Evolutionary conservation across 2,329 filamentous ascomycete genomes (phyloP), one percentile per base, ranked within the genome.

Genomic region (Aureobasidium leucospermi): DNA sequence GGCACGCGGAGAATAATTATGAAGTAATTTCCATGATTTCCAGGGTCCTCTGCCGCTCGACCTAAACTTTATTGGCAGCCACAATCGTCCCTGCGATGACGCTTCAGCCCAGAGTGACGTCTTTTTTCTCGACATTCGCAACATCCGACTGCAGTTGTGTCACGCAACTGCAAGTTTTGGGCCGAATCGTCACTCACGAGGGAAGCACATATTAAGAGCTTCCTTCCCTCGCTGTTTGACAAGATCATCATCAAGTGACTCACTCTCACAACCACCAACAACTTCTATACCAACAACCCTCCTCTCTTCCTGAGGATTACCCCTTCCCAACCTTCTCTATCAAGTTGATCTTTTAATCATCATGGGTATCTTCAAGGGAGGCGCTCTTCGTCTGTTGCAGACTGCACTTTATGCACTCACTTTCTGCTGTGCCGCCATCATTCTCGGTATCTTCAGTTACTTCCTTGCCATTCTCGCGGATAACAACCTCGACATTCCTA

Each of bases 391-490:
- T 68, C 74, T 82, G 57, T 74, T 69, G 39, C 60, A 61, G 68
- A 87, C 87, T 71, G 79, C 86, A 71, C 77, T 95, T 68, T 89
- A 93, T 65, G 75, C 81, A 64, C 75, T 96, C 60, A 84, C 90
- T 68, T 87, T 96, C 73, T 79, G 83, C 70, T 89, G 85, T 71
- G 80, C 87, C 8, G 84, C 81, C 61, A 80, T 96, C 65, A 82
- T 93, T 62, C 82, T 96, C 63, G 71, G 69, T 53, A 68, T 72
- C 68, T 92, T 87, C 79, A 86, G 85, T 52, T 96, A 95, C 79
- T 95, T 91, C 79, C 83, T 96, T 52, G 84, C 87, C 8, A 81
- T 87, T 8, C 82, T 92, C 13, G 72, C 81, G 63, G 83, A 86
- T 67, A 84, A 90, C 74, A 67, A 85, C 65, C 72, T 86, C 13